Conservation (phyloP, 805 yeast species). For the Schizosaccharomyces pombe region DNA sequence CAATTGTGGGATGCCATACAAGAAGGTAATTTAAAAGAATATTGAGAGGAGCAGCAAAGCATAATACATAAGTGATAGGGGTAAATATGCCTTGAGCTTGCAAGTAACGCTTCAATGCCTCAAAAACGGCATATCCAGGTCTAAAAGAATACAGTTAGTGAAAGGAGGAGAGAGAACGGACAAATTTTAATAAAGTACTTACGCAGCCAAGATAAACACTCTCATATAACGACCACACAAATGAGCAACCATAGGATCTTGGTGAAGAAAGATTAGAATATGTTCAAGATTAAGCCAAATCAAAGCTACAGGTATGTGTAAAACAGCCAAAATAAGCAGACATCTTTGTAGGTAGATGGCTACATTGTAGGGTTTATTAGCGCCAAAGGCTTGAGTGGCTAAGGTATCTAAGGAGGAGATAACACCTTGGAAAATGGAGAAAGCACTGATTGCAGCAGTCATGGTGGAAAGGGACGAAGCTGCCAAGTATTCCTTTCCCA, state of each 20-base stretch:
- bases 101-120: slow-evolving; percentile 54
- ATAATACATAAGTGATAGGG: slow-evolving; percentile 51
- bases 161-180: not conserved
- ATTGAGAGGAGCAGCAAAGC: slow-evolving; percentile 50
- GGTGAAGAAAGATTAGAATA: slow-evolving; percentile 23
- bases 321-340: slow-evolving; percentile 31
- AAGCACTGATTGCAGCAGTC: slow-evolving; percentile 56
- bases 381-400: slow-evolving; percentile 71
- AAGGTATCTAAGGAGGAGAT: slow-evolving; percentile 64
- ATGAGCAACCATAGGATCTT: slow-evolving; percentile 28
- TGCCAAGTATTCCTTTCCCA: slow-evolving; percentile 58
- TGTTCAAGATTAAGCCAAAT: slow-evolving; percentile 39
- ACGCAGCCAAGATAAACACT: slow-evolving; percentile 35
- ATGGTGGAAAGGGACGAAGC: slow-evolving; percentile 66
- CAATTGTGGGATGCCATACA: slow-evolving; percentile 47
- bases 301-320: slow-evolving; percentile 23
- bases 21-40: slow-evolving; percentile 40
- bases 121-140: slow-evolving; percentile 60
- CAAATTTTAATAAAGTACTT: not conserved
- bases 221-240: slow-evolving; percentile 39
- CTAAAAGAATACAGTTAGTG: not conserved
- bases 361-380: slow-evolving; percentile 42
- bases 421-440: slow-evolving; percentile 60
- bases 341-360: slow-evolving; percentile 58
- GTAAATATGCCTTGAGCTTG: slow-evolving; percentile 76